phyloP scores from a whole-genome alignment of 2,329 filamentous ascomycete species.

The Fusarium xylarioides region DNA sequence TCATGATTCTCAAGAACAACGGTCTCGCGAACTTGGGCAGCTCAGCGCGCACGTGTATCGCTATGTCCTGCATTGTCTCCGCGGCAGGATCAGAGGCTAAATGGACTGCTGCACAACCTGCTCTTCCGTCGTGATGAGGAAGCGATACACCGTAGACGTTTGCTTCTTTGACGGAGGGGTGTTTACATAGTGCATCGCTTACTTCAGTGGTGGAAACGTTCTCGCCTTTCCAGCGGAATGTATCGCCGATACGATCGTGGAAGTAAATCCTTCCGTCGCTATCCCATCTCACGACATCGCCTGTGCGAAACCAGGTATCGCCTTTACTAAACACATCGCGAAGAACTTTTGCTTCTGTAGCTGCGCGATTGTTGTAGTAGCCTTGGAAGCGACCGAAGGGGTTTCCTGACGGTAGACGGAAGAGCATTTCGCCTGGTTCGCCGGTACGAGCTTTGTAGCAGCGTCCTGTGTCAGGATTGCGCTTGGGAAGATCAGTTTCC shows the following conservation, averaged over 20 bases:
- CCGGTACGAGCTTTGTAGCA: conserved; percentile 68
- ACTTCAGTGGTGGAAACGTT: conserved; percentile 87
- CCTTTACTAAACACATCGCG: conserved; percentile 77
- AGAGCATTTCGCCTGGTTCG: conserved; percentile 79
- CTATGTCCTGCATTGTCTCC: conserved; percentile 66
- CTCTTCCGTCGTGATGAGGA: conserved; percentile 83
- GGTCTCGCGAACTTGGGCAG: conserved; percentile 81
- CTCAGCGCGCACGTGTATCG: conserved; percentile 62
- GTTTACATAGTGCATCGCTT: conserved; percentile 74
- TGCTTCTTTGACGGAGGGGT: conserved; percentile 75
- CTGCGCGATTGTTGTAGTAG: conserved; percentile 78
- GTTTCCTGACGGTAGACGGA: conserved; percentile 72
- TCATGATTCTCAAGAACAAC: conserved; percentile 76
- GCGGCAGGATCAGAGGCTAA: conserved; percentile 58
- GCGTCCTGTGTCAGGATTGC: conserved; percentile 74
- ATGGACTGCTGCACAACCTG: conserved; percentile 79
- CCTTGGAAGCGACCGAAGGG: conserved; percentile 77
- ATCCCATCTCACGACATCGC: conserved; percentile 81
- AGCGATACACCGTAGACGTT: conserved; percentile 87
- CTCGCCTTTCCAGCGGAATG: conserved; percentile 83
- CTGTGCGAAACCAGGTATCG: conserved; percentile 84
- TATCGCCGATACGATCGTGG: conserved; percentile 81
- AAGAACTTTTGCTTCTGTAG: conserved; percentile 78
- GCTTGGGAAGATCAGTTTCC: conserved; percentile 72
- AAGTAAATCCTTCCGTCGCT: conserved; percentile 79